Conservation (phyloP, 164 flowering plant genomes). For the Magnolia officinalis region DNA sequence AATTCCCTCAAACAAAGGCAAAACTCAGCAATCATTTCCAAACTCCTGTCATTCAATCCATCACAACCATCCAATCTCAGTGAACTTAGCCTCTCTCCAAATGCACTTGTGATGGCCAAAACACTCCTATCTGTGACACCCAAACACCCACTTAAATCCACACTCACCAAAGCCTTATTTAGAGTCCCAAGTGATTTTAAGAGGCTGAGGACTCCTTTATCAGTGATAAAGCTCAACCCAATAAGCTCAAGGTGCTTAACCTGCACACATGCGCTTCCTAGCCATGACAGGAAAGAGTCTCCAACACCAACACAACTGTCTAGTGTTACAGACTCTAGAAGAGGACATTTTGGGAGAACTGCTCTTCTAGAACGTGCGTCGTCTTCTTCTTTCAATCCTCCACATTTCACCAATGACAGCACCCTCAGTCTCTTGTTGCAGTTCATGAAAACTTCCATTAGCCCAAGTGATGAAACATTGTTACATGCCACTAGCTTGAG, state of each 20-base stretch:
- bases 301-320: conserved; percentile 55
- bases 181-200: conserved; percentile 15
- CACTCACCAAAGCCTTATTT: conserved; percentile 16
- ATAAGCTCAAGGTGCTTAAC: conserved; percentile 46
- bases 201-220: conserved; percentile 46
- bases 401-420: neutral
- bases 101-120: conserved; percentile 17
- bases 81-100: conserved; percentile 27
- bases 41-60: conserved; percentile 24
- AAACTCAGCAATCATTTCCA: conserved; percentile 30
- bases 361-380: conserved; percentile 6
- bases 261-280: conserved; percentile 49
- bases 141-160: conserved; percentile 35
- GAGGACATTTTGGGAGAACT: conserved; percentile 25
- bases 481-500: conserved; percentile 50
- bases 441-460: conserved; percentile 17
- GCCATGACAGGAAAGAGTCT: conserved; percentile 37
- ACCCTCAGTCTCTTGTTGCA: neutral
- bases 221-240: conserved; percentile 49
- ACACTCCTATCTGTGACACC: conserved; percentile 31
- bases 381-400: conserved; percentile 14
- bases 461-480: conserved; percentile 37
- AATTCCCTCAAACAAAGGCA: conserved; percentile 34
- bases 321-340: conserved; percentile 45
- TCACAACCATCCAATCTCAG: conserved; percentile 31